Evolutionary conservation across 2,329 filamentous ascomycete genomes (phyloP).

Genomic region (Cercospora nicotianae): DNA sequence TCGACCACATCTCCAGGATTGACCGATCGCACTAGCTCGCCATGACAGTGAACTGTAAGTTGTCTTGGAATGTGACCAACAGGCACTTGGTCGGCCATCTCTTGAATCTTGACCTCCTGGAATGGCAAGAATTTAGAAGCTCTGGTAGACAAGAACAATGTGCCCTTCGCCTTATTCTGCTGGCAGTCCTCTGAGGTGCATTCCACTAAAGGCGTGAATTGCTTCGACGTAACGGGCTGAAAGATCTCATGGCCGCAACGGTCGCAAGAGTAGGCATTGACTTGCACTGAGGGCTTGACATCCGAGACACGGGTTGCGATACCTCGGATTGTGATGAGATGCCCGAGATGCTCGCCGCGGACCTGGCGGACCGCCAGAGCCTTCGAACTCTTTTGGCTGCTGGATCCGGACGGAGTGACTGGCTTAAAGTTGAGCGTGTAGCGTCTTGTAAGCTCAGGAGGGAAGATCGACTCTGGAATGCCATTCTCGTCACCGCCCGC

Average conservation of each 20-base stretch:
- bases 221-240: slow-evolving; percentile 88
- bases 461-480: slow-evolving; percentile 75
- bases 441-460: slow-evolving; percentile 83
- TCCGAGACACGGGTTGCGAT: slow-evolving; percentile 95
- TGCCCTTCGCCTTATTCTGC: slow-evolving; percentile 86
- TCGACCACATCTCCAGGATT: slow-evolving; percentile 95
- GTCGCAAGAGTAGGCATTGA: slow-evolving; percentile 97
- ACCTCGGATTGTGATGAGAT: slow-evolving; percentile 89
- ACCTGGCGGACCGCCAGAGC: slow-evolving; percentile 89
- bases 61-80: slow-evolving; percentile 95
- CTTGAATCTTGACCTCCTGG: slow-evolving; percentile 97
- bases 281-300: slow-evolving; percentile 95
- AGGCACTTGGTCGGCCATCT: slow-evolving; percentile 98
- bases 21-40: slow-evolving; percentile 78
- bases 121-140: slow-evolving; percentile 97
- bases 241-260: slow-evolving; percentile 96
- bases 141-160: slow-evolving; percentile 90
- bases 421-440: slow-evolving; percentile 98
- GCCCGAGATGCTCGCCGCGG: slow-evolving; percentile 86
- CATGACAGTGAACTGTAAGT: slow-evolving; percentile 85
- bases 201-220: slow-evolving; percentile 81
- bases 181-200: slow-evolving; percentile 91
- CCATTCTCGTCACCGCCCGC: slow-evolving; percentile 51
- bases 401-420: slow-evolving; percentile 68
- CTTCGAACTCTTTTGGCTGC: slow-evolving; percentile 58